Percentiles rank a stretch among this genome's conserved stretches.
phyloP scores from a whole-genome alignment of 768 basidiomycete species.

The Boletus coccyginus region DNA sequence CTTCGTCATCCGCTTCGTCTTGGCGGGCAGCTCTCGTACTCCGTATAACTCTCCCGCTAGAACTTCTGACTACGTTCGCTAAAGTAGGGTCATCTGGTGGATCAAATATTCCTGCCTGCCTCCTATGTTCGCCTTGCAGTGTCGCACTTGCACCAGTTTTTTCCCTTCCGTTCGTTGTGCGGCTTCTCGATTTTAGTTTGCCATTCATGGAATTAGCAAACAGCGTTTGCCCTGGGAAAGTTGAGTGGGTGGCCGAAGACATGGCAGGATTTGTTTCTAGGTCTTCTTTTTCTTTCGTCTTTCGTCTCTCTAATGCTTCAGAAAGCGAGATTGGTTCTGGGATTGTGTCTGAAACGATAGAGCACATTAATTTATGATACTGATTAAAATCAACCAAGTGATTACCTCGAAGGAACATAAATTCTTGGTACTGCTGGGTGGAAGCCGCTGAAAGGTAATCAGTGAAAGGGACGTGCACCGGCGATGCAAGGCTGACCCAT shows the following conservation, averaged over 20 bases:
- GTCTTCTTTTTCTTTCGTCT: conserved; percentile 51
- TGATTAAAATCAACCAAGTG: not conserved
- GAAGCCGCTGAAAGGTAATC: conserved; percentile 46
- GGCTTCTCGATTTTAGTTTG: conserved; percentile 40
- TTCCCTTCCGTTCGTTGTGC: conserved; percentile 36
- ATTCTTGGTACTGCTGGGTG: conserved; percentile 61
- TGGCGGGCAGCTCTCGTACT: conserved; percentile 29
- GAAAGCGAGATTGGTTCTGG: conserved; percentile 57
- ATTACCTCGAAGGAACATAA: conserved; percentile 68
- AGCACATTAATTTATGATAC: conserved; percentile 1
- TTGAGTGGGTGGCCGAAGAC: conserved; percentile 31
- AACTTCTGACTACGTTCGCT: conserved; percentile 25
- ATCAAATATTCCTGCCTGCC: conserved; percentile 18
- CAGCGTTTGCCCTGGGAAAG: conserved; percentile 23
- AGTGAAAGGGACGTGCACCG: not conserved
- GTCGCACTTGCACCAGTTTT: conserved; percentile 30
- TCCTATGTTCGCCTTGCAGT: conserved; percentile 24
- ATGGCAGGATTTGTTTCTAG: conserved; percentile 60
- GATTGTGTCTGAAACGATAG: conserved; percentile 52
- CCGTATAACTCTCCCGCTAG: conserved; percentile 29
- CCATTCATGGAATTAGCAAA: conserved; percentile 23
- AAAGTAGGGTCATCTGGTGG: conserved; percentile 18
- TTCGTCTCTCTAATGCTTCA: conserved; percentile 57
- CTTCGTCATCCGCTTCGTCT: conserved; percentile 26
- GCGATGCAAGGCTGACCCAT: conserved; percentile 52